These are phyloP conservation scores for Nakaseomyces sp. DNA, from an alignment of 1,139 yeast species.

Conservation along the genomic window DNA sequence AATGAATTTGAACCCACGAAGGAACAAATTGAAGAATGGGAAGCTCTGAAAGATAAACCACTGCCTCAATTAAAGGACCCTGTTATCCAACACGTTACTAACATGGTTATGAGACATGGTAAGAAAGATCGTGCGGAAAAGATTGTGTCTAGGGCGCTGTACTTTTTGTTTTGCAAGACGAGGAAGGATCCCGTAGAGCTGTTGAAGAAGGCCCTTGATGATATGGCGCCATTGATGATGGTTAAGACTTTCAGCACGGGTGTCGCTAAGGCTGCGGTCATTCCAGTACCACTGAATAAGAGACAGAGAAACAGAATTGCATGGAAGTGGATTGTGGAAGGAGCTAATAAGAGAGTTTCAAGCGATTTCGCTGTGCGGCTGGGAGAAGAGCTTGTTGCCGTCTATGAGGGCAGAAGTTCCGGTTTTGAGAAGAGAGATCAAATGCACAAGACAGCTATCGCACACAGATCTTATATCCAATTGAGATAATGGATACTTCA, in stretches of 20 bases:
- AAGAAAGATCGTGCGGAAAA: slow-evolving; percentile 75
- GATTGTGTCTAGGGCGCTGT: slow-evolving; percentile 66
- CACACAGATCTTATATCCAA: slow-evolving; percentile 65
- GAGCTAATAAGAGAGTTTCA: slow-evolving; percentile 69
- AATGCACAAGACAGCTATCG: slow-evolving; percentile 78
- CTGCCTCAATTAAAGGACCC: slow-evolving; percentile 63
- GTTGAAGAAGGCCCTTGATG: slow-evolving; percentile 65
- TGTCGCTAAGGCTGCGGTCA: slow-evolving; percentile 68
- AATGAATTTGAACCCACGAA: slow-evolving; percentile 48
- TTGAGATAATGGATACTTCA: slow-evolving; percentile 28
- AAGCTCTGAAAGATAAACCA: slow-evolving; percentile 41
- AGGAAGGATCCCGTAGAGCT: slow-evolving; percentile 61
- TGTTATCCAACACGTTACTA: slow-evolving; percentile 65
- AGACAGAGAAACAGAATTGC: slow-evolving; percentile 83
- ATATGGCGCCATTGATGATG: slow-evolving; percentile 76
- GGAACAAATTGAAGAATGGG: slow-evolving; percentile 51
- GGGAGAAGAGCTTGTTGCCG: slow-evolving; percentile 79
- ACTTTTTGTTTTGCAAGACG: slow-evolving; percentile 43
- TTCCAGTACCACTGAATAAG: slow-evolving; percentile 75
- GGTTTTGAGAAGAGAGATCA: slow-evolving; percentile 78
- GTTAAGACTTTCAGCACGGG: slow-evolving; percentile 76
- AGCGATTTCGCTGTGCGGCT: slow-evolving; percentile 79
- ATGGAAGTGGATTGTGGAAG: slow-evolving; percentile 82
- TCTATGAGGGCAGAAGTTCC: slow-evolving; percentile 68
- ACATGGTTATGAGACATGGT: slow-evolving; percentile 89